Evolutionary conservation across 2,329 filamentous ascomycete genomes (phyloP), one percentile per base, ranked within the genome.

Genomic region (Aspergillaceae sp.): DNA sequence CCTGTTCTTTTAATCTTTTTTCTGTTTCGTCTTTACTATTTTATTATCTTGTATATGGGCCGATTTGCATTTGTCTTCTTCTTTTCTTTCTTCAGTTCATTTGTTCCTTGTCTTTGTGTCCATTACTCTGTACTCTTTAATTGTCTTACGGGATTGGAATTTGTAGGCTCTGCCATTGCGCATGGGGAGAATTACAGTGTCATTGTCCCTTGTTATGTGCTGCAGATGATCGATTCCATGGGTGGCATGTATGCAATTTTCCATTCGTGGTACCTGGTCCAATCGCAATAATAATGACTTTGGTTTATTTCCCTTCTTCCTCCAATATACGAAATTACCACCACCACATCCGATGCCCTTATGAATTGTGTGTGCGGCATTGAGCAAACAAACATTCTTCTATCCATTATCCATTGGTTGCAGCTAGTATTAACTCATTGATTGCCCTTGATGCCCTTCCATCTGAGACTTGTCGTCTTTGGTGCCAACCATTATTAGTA

Each of bases 11-110:
- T 19, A 19, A 26, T 43, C 7, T 33, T 19, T 35, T 9, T 34
- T 56, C 55, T 58, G 56, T 61, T 52, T 54, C 51, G 46, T 50
- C 55, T 32, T 11, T 19, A 8, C 26, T 38, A 19, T 38, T 38
- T 38, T 38, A 3, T 37, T 26, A 19, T 5, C 59, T 48, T 63
- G 57, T 63, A 63, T 54, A 63, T 60, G 59, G 59, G 52, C 44
- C 45, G 46, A 40, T 48, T 45, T 50, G 45, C 49, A 51, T 51
- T 46, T 43, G 45, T 47, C 52, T 42, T 47, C 53, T 41, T 48
- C 41, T 48, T 29, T 41, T n/a, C n/a, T 11, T 42, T 43, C 40
- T 19, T 19, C 19, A 19, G 19, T 19, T 19, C 19, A 19, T 19
- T 51, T 46, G 43, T 46, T 48, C 53, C 42, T 48, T 54, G 40